phyloP scores from a whole-genome alignment of 805 yeast species.

The Lipomyces starkeyi region DNA sequence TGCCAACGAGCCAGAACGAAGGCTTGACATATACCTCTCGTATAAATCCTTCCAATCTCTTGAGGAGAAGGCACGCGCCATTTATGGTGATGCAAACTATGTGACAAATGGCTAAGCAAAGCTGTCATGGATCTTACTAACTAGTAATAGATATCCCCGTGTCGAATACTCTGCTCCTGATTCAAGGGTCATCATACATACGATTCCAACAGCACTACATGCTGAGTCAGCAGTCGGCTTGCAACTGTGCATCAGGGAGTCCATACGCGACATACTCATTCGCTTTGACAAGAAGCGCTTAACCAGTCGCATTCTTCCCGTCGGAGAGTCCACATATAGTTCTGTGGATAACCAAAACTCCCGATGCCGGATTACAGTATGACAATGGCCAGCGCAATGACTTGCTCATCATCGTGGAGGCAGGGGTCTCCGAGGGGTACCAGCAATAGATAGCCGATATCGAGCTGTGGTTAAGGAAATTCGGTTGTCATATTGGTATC shows the following conservation, averaged over 20 bases:
- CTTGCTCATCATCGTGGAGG: neutral
- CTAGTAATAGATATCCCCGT: neutral
- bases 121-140: neutral
- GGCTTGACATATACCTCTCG: neutral
- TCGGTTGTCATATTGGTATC: neutral
- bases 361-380: neutral
- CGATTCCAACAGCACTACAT: neutral
- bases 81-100: neutral
- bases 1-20: slow-evolving; percentile 2
- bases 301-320: neutral
- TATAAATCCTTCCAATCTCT: neutral
- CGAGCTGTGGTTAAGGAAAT: neutral
- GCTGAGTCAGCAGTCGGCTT: neutral
- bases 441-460: neutral
- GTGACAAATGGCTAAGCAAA: neutral
- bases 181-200: neutral
- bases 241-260: neutral
- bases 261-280: neutral
- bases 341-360: neutral
- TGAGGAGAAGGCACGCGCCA: neutral
- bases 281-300: neutral
- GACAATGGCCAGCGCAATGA: neutral
- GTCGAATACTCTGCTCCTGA: neutral
- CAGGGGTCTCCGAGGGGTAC: neutral
- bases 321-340: neutral